phyloP scores from a whole-genome alignment of 805 yeast species.

The Candida chauliodis region DNA sequence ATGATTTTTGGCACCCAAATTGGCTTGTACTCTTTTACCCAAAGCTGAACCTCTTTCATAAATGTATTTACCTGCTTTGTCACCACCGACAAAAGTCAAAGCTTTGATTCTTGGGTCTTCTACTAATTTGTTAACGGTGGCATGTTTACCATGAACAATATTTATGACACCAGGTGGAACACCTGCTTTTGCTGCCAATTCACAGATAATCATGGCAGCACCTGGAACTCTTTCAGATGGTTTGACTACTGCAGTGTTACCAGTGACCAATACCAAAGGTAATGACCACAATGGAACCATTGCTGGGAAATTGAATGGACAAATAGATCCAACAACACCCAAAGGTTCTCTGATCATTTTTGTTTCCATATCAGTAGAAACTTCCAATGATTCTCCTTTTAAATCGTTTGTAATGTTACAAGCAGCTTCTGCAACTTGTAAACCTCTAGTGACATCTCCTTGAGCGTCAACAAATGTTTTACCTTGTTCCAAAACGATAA shows the following conservation, averaged over 20 bases:
- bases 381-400: conserved; percentile 62
- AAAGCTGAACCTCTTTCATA: conserved; percentile 60
- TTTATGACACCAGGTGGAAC: conserved; percentile 71
- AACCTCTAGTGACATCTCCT: conserved; percentile 71
- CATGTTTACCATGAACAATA: conserved; percentile 70
- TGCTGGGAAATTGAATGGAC: conserved; percentile 82
- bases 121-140: conserved; percentile 64
- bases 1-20: conserved; percentile 78
- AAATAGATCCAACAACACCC: conserved; percentile 74
- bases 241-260: conserved; percentile 65
- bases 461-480: conserved; percentile 71
- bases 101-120: conserved; percentile 76
- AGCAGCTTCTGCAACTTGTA: conserved; percentile 77
- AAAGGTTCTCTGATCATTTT: conserved; percentile 71
- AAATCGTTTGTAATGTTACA: conserved; percentile 62
- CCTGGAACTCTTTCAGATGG: conserved; percentile 78
- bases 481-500: conserved; percentile 52
- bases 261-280: conserved; percentile 63
- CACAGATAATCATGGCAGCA: conserved; percentile 70
- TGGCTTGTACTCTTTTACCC: conserved; percentile 76
- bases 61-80: conserved; percentile 74
- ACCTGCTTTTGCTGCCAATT: conserved; percentile 69
- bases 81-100: conserved; percentile 76
- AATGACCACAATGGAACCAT: conserved; percentile 75
- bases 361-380: conserved; percentile 72